These are phyloP conservation scores for Areca catechu DNA, from an alignment of 176 grass and related monocot genomes.

Conservation along the genomic window DNA sequence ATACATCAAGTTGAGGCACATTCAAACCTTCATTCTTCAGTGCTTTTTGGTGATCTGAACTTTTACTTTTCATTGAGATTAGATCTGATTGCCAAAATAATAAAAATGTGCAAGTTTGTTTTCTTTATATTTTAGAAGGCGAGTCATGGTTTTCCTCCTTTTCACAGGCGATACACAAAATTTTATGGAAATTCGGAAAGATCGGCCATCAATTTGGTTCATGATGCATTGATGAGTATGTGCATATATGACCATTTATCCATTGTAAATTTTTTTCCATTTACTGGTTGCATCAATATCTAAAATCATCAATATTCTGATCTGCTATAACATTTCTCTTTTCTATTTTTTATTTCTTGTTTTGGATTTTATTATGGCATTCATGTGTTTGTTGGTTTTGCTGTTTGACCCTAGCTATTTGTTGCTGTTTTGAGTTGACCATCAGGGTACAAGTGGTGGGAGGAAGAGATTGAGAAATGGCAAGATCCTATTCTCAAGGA, in stretches of 20 bases:
- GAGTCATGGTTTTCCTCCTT: constrained; percentile 22
- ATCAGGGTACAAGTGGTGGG: constrained; percentile 88
- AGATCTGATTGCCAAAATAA: background rate
- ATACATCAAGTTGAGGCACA: too few relatives aligned
- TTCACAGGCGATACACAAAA: constrained; percentile 85
- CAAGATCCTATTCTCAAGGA: constrained; percentile 67
- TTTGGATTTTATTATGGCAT: too few relatives aligned
- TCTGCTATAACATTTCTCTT: too few relatives aligned
- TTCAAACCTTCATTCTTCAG: too few relatives aligned
- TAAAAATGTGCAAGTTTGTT: constrained; percentile 6
- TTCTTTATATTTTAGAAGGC: constrained; percentile 9
- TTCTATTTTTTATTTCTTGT: too few relatives aligned
- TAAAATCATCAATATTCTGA: too few relatives aligned
- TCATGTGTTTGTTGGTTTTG: constrained; percentile 7
- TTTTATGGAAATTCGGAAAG: constrained; percentile 92
- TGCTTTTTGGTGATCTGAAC: too few relatives aligned
- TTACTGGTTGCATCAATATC: background rate
- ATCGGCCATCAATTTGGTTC: constrained; percentile 76
- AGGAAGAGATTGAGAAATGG: constrained; percentile 90
- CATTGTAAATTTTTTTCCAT: background rate
- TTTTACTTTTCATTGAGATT: too few relatives aligned
- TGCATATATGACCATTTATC: constrained; percentile 11
- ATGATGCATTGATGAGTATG: constrained; percentile 95
- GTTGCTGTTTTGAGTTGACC: constrained; percentile 9
- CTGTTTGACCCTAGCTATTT: constrained; percentile 19